Conservation (phyloP, 352 stramenopile genomes). For the Phytophthora tentaculata region DNA sequence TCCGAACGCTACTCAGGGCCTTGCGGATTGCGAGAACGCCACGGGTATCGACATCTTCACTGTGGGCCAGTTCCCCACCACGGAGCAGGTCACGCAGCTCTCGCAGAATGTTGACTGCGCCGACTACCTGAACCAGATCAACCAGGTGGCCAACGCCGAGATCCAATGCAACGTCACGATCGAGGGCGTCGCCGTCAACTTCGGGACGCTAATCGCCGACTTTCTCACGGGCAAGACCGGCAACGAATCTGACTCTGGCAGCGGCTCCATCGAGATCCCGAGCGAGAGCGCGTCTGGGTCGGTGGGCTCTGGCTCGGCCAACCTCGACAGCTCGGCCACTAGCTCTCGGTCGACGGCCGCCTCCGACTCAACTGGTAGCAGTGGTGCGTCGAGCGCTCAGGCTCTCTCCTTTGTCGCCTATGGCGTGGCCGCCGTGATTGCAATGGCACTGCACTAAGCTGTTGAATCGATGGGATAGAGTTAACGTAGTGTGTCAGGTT, state of each 20-base stretch:
- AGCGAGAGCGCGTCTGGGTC: conserved; percentile 34
- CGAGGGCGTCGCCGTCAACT: conserved; percentile 49
- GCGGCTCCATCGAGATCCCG: conserved; percentile 35
- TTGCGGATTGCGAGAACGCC: conserved; percentile 44
- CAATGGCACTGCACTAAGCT: conserved; percentile 31
- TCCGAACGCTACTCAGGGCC: conserved; percentile 60
- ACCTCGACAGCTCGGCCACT: conserved; percentile 21
- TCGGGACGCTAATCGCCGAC: conserved; percentile 57
- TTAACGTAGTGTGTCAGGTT: conserved; percentile 25
- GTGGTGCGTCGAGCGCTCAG: background rate
- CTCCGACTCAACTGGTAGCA: conserved; percentile 14
- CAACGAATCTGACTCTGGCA: conserved; percentile 61
- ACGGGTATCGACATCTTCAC: conserved; percentile 70
- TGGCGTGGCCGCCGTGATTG: conserved; percentile 20
- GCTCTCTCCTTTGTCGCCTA: conserved; percentile 29
- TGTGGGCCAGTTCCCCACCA: conserved; percentile 51
- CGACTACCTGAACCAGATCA: conserved; percentile 79
- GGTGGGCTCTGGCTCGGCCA: conserved; percentile 7
- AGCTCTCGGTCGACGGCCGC: conserved; percentile 19
- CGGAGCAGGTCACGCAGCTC: conserved; percentile 58
- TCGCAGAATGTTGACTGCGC: conserved; percentile 63
- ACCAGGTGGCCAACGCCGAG: conserved; percentile 64
- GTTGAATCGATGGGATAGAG: conserved; percentile 17
- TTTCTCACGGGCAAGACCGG: conserved; percentile 69
- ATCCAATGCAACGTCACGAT: conserved; percentile 68